phyloP scores from a whole-genome alignment of 371 early-diverging fungal species.

The Entomophthora muscae region DNA sequence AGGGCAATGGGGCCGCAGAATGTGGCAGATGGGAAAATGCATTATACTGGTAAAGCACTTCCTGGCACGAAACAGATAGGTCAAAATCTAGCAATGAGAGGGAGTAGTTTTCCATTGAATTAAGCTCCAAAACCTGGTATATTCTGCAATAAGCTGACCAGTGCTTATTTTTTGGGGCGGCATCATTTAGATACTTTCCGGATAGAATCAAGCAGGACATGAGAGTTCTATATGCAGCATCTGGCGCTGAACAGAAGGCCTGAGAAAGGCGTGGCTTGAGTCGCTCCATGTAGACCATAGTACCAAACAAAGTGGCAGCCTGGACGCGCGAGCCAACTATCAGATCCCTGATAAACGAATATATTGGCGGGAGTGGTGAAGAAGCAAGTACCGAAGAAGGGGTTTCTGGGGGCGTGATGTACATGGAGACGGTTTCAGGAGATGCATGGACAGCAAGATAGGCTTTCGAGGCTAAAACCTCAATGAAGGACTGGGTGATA shows the following conservation, averaged over 20 bases:
- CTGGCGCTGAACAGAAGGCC: background rate
- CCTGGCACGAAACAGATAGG: background rate
- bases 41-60: background rate
- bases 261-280: constrained; percentile 13
- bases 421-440: background rate
- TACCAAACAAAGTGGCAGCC: constrained; percentile 31
- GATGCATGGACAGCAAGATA: background rate
- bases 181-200: constrained; percentile 51
- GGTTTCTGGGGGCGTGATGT: background rate
- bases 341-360: constrained; percentile 27
- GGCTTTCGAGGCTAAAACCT: background rate
- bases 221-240: constrained; percentile 53
- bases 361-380: constrained; percentile 14
- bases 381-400: background rate
- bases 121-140: background rate
- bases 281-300: constrained; percentile 32
- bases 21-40: background rate
- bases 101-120: background rate
- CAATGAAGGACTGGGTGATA: background rate
- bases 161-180: constrained; percentile 54
- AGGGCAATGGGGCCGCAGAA: background rate
- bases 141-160: constrained; percentile 42
- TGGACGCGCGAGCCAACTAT: constrained; percentile 33
- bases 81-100: background rate
- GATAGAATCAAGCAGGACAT: constrained; percentile 53